Base-by-base conservation (phyloP, 2,329 filamentous ascomycete species). In the Colletotrichum brevisporum region DNA sequence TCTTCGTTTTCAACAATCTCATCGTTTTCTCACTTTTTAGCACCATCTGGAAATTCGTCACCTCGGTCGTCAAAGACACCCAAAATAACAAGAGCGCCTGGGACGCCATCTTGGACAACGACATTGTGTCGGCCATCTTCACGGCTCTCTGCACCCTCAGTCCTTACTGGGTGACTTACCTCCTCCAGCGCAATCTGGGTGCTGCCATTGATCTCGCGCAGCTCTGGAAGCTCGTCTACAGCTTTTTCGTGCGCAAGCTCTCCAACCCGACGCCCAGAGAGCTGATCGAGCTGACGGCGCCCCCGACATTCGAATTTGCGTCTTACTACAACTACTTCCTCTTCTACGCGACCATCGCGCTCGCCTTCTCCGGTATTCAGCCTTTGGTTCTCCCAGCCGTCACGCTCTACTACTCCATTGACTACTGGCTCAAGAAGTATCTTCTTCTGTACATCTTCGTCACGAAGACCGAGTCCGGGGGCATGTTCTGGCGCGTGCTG, bases 301-400 rank as follows among this genome's bases (percentile, higher is more conserved):
- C 96, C 1, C 95, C 94, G 2, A 86, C 93, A 0, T 98, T 99
- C 78, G 95, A 98, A 74, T 98, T 98, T 76, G 94, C 96, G 67
- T 94, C 90, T 74, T 98, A 98, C 82, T 99, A 98, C 87, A 98
- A 98, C 80, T 98, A 97, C 79, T 98, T 98, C 80, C 85, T 98
- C 36, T 99, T 94, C 82, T 99, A 98, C 82, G 86, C 92, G 26
- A 98, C 95, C 0, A 93, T 98, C 39, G 92, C 94, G 0, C 85
- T 99, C 16, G 94, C 91, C 75, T 98, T 96, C 76, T 90, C 92
- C 2, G 90, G 91, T 2, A 86, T 98, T 60, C 96, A 98, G 79
- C 96, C 96, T 0, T 86, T 98, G 26, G 92, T 96, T 2, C 86
- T 99, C 8, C 90, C 93, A 0, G 92, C 97, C 47, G 94, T 93